phyloP scores from a whole-genome alignment of 202 grass and related monocot species.

The Zoysia matrella region DNA sequence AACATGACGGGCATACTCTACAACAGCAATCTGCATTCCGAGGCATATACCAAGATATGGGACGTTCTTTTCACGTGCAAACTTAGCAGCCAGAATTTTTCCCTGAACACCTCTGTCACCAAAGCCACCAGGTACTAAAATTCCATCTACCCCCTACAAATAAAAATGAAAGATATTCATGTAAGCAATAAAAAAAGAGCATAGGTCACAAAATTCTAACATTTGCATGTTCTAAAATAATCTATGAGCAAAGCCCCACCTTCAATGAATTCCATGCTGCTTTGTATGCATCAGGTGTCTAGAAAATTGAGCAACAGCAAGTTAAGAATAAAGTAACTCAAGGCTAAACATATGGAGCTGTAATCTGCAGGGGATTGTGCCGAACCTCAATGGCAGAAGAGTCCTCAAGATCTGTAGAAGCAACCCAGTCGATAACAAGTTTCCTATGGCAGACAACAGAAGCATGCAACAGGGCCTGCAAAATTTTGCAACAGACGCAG shows the following conservation, averaged over 20 bases:
- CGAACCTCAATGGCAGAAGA: no score
- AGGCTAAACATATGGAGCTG: conserved; percentile 9
- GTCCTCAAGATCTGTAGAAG: no score
- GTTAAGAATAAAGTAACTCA: conserved; percentile 29
- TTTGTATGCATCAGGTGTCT: conserved; percentile 78
- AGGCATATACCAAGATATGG: conserved; percentile 79
- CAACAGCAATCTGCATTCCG: not conserved
- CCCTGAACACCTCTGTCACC: conserved; percentile 10
- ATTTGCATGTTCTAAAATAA: not conserved
- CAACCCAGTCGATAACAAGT: conserved; percentile 88
- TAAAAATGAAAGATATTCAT: conserved; percentile 51
- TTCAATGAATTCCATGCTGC: conserved; percentile 79
- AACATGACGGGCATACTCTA: conserved; percentile 85
- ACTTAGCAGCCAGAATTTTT: no score
- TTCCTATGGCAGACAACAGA: conserved; percentile 86
- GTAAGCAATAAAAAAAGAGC: conserved; percentile 26
- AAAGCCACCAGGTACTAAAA: conserved; percentile 81
- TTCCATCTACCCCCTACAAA: conserved; percentile 53
- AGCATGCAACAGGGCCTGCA: conserved; percentile 96
- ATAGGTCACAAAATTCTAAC: not conserved
- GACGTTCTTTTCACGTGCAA: no score
- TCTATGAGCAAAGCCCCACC: conserved; percentile 40
- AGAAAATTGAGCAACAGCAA: conserved; percentile 34
- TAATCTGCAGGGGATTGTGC: not conserved
- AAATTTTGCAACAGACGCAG: conserved; percentile 13